Evolutionary conservation across 176 grass and related monocot genomes (phyloP), one percentile per base, ranked within the genome.

Genomic region (Aegilops bicornis): DNA sequence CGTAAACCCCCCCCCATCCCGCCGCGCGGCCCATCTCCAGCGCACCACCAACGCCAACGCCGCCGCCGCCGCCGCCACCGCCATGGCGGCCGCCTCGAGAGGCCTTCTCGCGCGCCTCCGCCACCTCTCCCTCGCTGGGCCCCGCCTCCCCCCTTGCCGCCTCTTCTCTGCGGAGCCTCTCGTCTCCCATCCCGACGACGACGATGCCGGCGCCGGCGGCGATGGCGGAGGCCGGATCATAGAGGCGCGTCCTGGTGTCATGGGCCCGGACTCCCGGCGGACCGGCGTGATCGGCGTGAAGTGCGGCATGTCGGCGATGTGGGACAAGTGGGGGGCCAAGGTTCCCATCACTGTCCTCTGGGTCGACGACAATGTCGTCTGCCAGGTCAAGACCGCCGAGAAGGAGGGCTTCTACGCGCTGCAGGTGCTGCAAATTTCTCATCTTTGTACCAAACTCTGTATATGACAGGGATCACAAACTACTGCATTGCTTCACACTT

Each of bases 241-340:
- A 33, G 94, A 94, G 67, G 90, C 90, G 37, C 93, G 85, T 58
- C 2, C 94, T 4, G 70, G 83, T 17, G 67, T 85, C 54, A 99
- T 99, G 92, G 82, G 79, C 20, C 90, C 94, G 42, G 61, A 62
- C 1, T 99, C 97, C 31, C 75, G 79, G 73, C 85, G 97, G 69
- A 99, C 92, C 13, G 97, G 97, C 4, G 87, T 91, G 52, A 99
- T 99, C 83, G 94, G 91, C 27, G 82, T 99, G 76, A 99, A 99
- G 85, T 96, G 97, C 75, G 97, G 97, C 29, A 99, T 99, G 97
- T 92, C 97, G 48, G 94, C 90, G 52, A 84, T 93, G 79, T 99
- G 97, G 97, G 97, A 99, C 68, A 99, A 96, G 87, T 99, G 97
- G 97, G 97, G 97, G 33, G 90, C 94, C 39, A 92, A 95, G 86